These are phyloP conservation scores for Rosa chinensis DNA, from an alignment of 306 rosid genomes.

Conservation along the genomic window DNA sequence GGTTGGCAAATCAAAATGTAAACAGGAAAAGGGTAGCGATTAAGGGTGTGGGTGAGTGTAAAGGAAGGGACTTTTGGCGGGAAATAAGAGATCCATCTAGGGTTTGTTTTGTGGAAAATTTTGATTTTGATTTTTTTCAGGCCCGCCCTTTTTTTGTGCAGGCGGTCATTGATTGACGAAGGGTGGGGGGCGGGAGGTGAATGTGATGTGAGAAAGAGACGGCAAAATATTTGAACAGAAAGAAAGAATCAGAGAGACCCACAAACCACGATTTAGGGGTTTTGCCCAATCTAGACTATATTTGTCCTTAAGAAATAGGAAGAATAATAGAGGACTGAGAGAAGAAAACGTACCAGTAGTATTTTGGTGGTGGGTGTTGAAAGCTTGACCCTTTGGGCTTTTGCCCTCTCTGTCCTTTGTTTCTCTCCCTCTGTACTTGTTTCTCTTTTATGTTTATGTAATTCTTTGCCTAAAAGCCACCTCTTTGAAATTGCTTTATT, in stretches of 20 bases:
- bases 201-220: constrained; percentile 25
- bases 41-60: constrained; percentile 32
- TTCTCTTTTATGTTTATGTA: not conserved
- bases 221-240: constrained; percentile 31
- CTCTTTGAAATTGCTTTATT: not conserved
- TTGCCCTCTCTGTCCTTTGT: not conserved
- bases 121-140: constrained; percentile 17
- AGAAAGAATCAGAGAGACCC: constrained; percentile 7
- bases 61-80: constrained; percentile 47
- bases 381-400: constrained; percentile 23
- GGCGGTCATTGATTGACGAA: constrained; percentile 18
- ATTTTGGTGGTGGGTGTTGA: constrained; percentile 11
- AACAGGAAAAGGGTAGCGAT: constrained; percentile 24
- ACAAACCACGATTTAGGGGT: constrained; percentile 15
- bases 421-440: not conserved
- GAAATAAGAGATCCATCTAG: constrained; percentile 41
- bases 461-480: not conserved
- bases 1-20: not conserved
- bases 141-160: constrained; percentile 51
- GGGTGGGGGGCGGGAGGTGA: not conserved
- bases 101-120: constrained; percentile 20
- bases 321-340: not conserved
- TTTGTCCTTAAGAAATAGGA: not conserved
- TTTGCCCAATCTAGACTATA: constrained; percentile 11
- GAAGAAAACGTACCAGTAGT: constrained; percentile 23